Conservation (phyloP, 805 yeast genomes). For the Candida verbasci region DNA sequence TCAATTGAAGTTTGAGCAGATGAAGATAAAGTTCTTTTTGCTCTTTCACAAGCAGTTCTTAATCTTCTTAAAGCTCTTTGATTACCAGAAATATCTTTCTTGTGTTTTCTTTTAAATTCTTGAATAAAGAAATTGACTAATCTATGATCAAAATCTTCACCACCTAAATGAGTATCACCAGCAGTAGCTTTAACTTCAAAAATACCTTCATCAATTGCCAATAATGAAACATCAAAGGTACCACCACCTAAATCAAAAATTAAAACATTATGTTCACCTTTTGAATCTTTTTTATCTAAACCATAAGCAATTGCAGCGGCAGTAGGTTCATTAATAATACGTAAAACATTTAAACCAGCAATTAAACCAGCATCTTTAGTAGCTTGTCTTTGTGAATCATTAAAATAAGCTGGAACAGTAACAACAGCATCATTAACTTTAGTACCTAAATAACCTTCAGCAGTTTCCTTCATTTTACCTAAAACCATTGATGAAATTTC, state of each 20-base stretch:
- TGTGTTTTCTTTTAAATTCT: constrained; percentile 93
- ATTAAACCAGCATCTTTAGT: constrained; percentile 42
- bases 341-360: constrained; percentile 43
- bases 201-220: constrained; percentile 86
- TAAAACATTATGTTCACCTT: constrained; percentile 75
- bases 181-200: constrained; percentile 91
- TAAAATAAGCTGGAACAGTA: constrained; percentile 42
- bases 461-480: constrained; percentile 88
- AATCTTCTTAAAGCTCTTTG: constrained; percentile 86
- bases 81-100: constrained; percentile 76
- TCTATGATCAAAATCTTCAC: constrained; percentile 92
- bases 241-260: constrained; percentile 98
- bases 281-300: constrained; percentile 45
- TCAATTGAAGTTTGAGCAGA: constrained; percentile 95
- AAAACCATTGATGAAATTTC: constrained; percentile 92
- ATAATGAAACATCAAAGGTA: constrained; percentile 87
- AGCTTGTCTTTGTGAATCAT: constrained; percentile 43
- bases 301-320: constrained; percentile 46
- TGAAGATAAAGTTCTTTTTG: constrained; percentile 92
- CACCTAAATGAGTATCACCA: constrained; percentile 97
- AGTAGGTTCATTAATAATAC: constrained; percentile 43
- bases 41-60: constrained; percentile 97
- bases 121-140: constrained; percentile 83
- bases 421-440: constrained; percentile 57
- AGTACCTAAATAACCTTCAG: constrained; percentile 84